Evolutionary conservation across 306 rosid genomes (phyloP), one percentile per base, ranked within the genome.

Genomic region (Acacia confusa): DNA sequence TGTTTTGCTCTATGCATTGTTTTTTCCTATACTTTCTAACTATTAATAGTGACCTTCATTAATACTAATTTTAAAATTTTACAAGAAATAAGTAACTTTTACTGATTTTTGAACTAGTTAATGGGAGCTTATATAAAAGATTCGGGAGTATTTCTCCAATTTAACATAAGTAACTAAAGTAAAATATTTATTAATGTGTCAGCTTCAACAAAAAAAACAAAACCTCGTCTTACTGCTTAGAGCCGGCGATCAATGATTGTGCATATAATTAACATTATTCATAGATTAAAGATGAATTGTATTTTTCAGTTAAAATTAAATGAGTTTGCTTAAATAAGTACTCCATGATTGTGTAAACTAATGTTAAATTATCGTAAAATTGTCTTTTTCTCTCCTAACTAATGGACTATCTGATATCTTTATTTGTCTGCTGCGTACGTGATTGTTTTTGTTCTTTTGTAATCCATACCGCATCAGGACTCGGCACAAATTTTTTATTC

Each of bases 331-430:
- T n/a, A 8, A 48, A 2, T 55, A n/a, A 20, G 17, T 55, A n/a
- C 61, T 55, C 20, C 10, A 53, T 53, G 25, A 20, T 7, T 53
- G 16, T 53, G 25, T 15, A 4, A 53, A 7, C 7, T 53, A 20
- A 28, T 63, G 6, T 63, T 16, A 64, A 64, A 27, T 15, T 5
- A 61, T 19, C 7, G 9, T 20, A n/a, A 17, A 2, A 1, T 47
- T 14, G 14, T 9, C 47, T 1, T 57, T 70, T 13, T n/a, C 4
- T 13, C 11, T 14, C 24, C 53, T 6, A 70, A 70, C 53, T 28
- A 22, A 41, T 70, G 74, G 74, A 70, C 74, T 22, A 41, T 43
- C 24, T 10, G 14, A 25, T 45, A 58, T 71, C 75, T 71, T 71
- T 5, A 70, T 70, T 24, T 28, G 30, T 5, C 10, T 3, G 61